Base-by-base conservation (phyloP, 2,329 filamentous ascomycete genomes). In the Fusarium verticillioides region DNA sequence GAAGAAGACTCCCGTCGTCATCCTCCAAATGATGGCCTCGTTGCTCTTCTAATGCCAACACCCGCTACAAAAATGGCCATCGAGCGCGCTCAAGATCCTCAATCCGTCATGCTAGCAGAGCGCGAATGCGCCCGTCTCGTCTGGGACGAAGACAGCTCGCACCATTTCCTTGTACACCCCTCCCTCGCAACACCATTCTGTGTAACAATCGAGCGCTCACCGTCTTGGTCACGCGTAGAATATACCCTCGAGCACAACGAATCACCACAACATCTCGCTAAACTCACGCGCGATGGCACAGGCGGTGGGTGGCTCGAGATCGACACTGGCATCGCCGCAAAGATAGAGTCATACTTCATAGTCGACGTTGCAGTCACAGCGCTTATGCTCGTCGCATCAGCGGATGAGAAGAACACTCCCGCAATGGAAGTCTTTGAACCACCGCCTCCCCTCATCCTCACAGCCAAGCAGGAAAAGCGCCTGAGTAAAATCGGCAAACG, bases 121-220 rank as follows among this genome's bases (percentile, higher is more conserved):
- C 86, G 88, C 37, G 92, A 94, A 81, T 91, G 89, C 74, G 93
- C 90, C 30, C 87, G 91, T 5, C 87, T 95, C 5, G 89, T 93
- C n/a, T 94, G 91, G 88, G 90, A 92, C 77, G 87, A 88, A 36
- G 90, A 92, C 77, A 87, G 84, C 63, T 80, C 82, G 10, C 87
- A 83, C 74, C 87, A 91, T 79, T 92, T 89, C 79, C 84, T 92
- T n/a, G 89, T 88, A 34, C 90, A 92, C 78, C 89, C 89, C 5
- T 87, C 89, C 1, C 84, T 92, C 23, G 87, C 88, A n/a, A 87
- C 88, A 46, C 90, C 90, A 1, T 92, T 92, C 78, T 87, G 88
- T 79, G 84, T 92, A 40, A 86, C 87, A 2, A 83, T 91, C 50
- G 87, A 89, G 79, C 86, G 89, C 23, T 87, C 85, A 30, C 86